Percentiles rank a stretch among this genome's conserved stretches.
Conservation (phyloP, 2,329 filamentous ascomycete genomes). For the Epicoccum sorghinum region DNA sequence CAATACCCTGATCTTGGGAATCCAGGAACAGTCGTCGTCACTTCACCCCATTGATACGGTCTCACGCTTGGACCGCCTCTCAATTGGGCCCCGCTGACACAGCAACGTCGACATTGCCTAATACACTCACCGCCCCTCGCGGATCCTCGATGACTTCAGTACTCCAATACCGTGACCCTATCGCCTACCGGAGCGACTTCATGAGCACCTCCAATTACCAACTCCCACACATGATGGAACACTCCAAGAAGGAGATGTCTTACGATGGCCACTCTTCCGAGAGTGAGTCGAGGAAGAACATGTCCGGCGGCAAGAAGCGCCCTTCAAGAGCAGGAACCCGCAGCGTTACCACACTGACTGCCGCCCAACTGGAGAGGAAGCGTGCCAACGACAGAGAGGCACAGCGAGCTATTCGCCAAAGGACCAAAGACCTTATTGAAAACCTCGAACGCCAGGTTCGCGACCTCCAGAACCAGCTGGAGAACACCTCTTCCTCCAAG, state of each 20-base stretch:
- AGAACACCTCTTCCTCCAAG: slow-evolving; percentile 53
- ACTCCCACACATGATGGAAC: slow-evolving; percentile 46
- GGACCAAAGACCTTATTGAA: slow-evolving; percentile 66
- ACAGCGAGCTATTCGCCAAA: slow-evolving; percentile 63
- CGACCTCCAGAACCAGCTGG: slow-evolving; percentile 57
- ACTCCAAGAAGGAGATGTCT: slow-evolving; percentile 43
- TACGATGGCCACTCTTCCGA: slow-evolving; percentile 49
- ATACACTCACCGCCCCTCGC: slow-evolving; percentile 43
- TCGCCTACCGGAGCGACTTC: slow-evolving; percentile 47
- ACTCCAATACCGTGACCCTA: slow-evolving; percentile 48
- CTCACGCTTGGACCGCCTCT: slow-evolving; percentile 34
- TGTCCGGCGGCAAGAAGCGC: slow-evolving; percentile 52
- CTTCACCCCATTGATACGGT: slow-evolving; percentile 28
- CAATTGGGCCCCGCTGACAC: slow-evolving; percentile 37
- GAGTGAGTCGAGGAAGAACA: slow-evolving; percentile 46
- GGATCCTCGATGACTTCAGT: slow-evolving; percentile 50
- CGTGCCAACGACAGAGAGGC: slow-evolving; percentile 66
- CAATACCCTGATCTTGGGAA: slow-evolving; percentile 27
- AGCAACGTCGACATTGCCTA: slow-evolving; percentile 37
- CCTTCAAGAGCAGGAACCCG: slow-evolving; percentile 62
- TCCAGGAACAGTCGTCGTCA: slow-evolving; percentile 33
- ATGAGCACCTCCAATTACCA: slow-evolving; percentile 46
- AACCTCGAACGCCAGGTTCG: slow-evolving; percentile 61
- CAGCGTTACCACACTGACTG: slow-evolving; percentile 63
- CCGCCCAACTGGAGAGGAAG: slow-evolving; percentile 64